Evolutionary conservation across 2,329 filamentous ascomycete genomes (phyloP), one percentile per base, ranked within the genome.

Genomic region (Beauveria scarabaeidicola): DNA sequence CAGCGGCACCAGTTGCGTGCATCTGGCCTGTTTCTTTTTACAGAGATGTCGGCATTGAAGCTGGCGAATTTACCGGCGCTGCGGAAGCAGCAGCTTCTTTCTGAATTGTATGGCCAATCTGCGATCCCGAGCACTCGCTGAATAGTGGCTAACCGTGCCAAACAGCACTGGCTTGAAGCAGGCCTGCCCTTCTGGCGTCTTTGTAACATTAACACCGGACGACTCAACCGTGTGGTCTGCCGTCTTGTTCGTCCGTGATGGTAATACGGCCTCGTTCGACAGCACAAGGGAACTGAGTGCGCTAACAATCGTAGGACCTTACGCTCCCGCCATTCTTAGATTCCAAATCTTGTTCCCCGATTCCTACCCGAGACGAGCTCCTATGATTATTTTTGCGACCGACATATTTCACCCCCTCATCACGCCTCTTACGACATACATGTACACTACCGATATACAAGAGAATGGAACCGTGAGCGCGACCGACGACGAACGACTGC

Each of bases 391-490:
- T 58, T 96, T 99, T 73, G 83, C 85, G 50, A 95, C 90, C 66
- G 93, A 97, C 70, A 88, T 97, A 65, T 99, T 97, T 72, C 93
- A 99, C 71, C 93, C 93, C 19, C 80, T 99, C 46, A 87, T 97
- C 65, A 91, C 92, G 8, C 92, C 94, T 41, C 80, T 95, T 63
- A 96, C 91, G n/a, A 96, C 91, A 3, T 95, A 96, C 74, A 94
- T 90, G 69, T 95, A 96, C 76, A 89, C 90, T 46, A 91, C 90
- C 63, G 87, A 88, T 60, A 84, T 88, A 40, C 84, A 89, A 62
- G 86, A 86, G 62, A 82, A 83, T 59, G 90, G 89, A 52, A 90
- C 90, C 0, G 87, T 92, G 63, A 93, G 89, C 70, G 90, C 91
- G 9, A 88, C 86, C 2, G 91, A 96, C 66, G 86, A 90, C 38